phyloP scores from a whole-genome alignment of 495 filamentous ascomycete genomes.

The Penicillium cosmopolitanum region DNA sequence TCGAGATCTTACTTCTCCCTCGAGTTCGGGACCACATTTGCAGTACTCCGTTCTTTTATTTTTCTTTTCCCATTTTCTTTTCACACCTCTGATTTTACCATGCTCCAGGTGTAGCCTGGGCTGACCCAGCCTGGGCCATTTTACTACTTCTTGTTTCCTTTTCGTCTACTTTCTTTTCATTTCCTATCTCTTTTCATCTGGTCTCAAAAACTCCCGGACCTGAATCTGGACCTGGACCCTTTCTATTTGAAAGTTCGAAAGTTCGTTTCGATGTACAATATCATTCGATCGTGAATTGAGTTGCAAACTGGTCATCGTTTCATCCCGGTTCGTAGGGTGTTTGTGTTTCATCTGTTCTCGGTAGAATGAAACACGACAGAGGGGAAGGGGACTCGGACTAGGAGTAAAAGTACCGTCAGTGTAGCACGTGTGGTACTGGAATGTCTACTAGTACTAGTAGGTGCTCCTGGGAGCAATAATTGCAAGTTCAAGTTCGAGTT shows the following conservation, averaged over 20 bases:
- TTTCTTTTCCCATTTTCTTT: slow-evolving; percentile 6
- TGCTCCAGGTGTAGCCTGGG: too few species aligned
- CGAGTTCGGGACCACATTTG: not conserved
- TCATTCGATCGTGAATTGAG: slow-evolving; percentile 10
- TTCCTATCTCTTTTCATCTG: slow-evolving; percentile 6
- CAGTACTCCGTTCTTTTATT: not conserved
- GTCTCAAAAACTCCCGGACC: too few species aligned
- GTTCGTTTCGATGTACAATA: slow-evolving; percentile 28
- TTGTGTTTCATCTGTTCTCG: not conserved
- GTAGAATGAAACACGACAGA: not conserved
- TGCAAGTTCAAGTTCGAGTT: too few species aligned
- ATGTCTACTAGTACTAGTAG: too few species aligned
- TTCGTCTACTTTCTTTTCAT: not conserved
- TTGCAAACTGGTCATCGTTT: not conserved
- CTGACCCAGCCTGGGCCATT: not conserved
- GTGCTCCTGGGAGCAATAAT: too few species aligned
- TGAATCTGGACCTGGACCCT: not conserved
- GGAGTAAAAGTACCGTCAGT: too few species aligned
- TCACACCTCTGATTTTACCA: too few species aligned
- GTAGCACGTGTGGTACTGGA: too few species aligned
- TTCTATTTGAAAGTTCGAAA: slow-evolving; percentile 1
- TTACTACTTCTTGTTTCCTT: slow-evolving; percentile 4
- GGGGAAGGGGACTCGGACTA: too few species aligned
- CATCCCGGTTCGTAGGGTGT: not conserved
- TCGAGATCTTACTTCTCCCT: not conserved